phyloP scores from a whole-genome alignment of 2,329 filamentous ascomycete genomes.

The Botrytis tulipae region DNA sequence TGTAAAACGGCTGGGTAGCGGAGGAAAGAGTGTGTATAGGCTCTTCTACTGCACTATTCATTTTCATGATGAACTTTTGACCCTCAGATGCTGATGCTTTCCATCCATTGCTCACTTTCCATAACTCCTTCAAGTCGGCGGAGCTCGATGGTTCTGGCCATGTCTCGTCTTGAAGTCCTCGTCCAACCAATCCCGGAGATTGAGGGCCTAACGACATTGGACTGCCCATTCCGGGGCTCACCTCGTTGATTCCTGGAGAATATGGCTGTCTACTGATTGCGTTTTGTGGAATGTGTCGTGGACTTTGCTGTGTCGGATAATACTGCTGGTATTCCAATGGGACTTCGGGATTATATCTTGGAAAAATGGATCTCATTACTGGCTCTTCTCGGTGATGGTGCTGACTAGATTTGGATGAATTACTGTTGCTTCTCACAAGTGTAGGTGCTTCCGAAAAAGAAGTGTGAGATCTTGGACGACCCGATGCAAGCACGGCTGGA shows the following conservation, averaged over 20 bases:
- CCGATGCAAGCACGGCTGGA: constrained; percentile 32
- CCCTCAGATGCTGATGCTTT: constrained; percentile 59
- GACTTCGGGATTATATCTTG: constrained; percentile 66
- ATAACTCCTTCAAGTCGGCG: constrained; percentile 62
- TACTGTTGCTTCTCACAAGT: constrained; percentile 50
- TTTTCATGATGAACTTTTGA: constrained; percentile 56
- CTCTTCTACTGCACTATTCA: constrained; percentile 56
- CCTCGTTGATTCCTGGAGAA: constrained; percentile 39
- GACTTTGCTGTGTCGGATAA: constrained; percentile 63
- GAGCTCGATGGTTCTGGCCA: constrained; percentile 41
- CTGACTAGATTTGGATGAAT: constrained; percentile 54
- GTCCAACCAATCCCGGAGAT: constrained; percentile 34
- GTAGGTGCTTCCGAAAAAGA: constrained; percentile 52
- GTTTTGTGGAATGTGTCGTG: constrained; percentile 60
- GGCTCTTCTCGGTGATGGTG: constrained; percentile 48
- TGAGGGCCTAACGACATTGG: constrained; percentile 31
- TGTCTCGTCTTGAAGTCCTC: constrained; percentile 34
- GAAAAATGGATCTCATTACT: constrained; percentile 70
- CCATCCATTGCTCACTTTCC: constrained; percentile 71
- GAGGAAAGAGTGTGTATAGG: constrained; percentile 68
- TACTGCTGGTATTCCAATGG: constrained; percentile 68
- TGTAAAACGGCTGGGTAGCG: constrained; percentile 62
- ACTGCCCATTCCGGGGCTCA: constrained; percentile 35
- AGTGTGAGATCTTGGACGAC: constrained; percentile 47
- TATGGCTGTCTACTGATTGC: constrained; percentile 67